A percentile compares a stretch with the other conserved stretches of the same genome.
Conservation (phyloP, 768 basidiomycete species). For the Mycena filopes region DNA sequence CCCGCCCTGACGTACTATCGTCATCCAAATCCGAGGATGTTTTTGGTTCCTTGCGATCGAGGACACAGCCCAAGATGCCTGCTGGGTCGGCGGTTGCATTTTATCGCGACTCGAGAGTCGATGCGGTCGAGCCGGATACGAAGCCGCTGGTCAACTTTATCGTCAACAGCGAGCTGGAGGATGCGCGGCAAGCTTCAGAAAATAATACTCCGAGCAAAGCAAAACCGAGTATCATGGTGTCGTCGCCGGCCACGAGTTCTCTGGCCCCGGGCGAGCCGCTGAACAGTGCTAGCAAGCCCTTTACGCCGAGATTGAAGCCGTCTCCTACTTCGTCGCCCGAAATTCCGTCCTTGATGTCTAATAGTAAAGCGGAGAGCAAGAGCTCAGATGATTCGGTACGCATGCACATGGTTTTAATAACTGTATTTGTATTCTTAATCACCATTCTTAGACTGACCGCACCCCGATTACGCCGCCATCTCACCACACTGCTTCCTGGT, state of each 20-base stretch:
- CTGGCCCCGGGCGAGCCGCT: constrained; percentile 20
- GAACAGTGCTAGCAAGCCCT: constrained; percentile 36
- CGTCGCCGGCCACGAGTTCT: constrained; percentile 31
- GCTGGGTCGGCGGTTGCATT: constrained; percentile 78
- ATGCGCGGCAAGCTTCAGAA: constrained; percentile 40
- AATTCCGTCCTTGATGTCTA: constrained; percentile 41
- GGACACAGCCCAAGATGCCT: constrained; percentile 77
- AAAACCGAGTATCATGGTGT: constrained; percentile 39
- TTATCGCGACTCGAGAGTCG: constrained; percentile 71
- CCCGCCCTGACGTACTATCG: constrained; percentile 46
- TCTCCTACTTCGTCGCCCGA: constrained; percentile 35
- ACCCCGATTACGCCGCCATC: constrained; percentile 59
- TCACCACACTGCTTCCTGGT: constrained; percentile 61
- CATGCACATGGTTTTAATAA: constrained; percentile 20
- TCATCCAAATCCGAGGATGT: constrained; percentile 43
- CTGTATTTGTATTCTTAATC: constrained; percentile 18
- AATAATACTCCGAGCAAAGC: constrained; percentile 32
- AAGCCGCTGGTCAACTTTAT: constrained; percentile 75
- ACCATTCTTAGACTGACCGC: constrained; percentile 50
- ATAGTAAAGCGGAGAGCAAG: constrained; percentile 58
- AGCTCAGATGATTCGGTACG: constrained; percentile 66
- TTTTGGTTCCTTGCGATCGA: constrained; percentile 49
- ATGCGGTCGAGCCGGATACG: constrained; percentile 57
- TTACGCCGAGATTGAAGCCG: constrained; percentile 25
- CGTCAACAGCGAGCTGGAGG: constrained; percentile 82